Evolutionary conservation across 768 basidiomycete species (phyloP).

Genomic region (Amanita subjunquillea): DNA sequence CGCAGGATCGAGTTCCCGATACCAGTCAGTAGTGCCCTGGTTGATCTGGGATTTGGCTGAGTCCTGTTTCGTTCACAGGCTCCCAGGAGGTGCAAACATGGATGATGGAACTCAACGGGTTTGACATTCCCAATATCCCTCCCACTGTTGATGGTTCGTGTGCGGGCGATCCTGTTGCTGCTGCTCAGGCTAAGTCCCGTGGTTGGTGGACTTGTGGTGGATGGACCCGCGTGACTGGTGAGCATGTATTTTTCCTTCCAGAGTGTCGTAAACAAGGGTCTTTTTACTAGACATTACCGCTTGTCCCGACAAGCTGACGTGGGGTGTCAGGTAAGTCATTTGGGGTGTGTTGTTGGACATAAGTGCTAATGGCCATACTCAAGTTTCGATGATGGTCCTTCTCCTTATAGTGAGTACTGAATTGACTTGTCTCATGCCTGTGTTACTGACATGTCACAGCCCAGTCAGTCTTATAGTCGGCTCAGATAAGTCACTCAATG

Average conservation of each 20-base stretch:
- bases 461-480: constrained; percentile 28
- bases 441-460: constrained; percentile 22
- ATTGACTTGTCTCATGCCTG: constrained; percentile 2
- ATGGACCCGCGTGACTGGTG: constrained; percentile 41
- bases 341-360: neutral
- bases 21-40: constrained; percentile 33
- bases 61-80: constrained; percentile 19
- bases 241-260: neutral
- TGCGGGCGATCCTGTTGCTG: constrained; percentile 42
- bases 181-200: constrained; percentile 43
- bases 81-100: constrained; percentile 58
- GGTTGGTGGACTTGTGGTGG: constrained; percentile 94
- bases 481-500: constrained; percentile 3
- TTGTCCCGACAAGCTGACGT: constrained; percentile 60
- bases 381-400: constrained; percentile 85
- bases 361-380: constrained; percentile 3
- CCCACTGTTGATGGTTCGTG: constrained; percentile 68
- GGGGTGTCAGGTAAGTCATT: constrained; percentile 58
- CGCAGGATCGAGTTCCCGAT: constrained; percentile 47
- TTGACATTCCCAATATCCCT: constrained; percentile 52
- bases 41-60: neutral
- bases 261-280: no score
- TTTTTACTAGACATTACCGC: constrained; percentile 40
- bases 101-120: constrained; percentile 69
- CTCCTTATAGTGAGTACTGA: constrained; percentile 56